Evolutionary conservation across 768 basidiomycete species (phyloP), one percentile per base, ranked within the genome.

Genomic region (Phlebiopsis flavidoalba): DNA sequence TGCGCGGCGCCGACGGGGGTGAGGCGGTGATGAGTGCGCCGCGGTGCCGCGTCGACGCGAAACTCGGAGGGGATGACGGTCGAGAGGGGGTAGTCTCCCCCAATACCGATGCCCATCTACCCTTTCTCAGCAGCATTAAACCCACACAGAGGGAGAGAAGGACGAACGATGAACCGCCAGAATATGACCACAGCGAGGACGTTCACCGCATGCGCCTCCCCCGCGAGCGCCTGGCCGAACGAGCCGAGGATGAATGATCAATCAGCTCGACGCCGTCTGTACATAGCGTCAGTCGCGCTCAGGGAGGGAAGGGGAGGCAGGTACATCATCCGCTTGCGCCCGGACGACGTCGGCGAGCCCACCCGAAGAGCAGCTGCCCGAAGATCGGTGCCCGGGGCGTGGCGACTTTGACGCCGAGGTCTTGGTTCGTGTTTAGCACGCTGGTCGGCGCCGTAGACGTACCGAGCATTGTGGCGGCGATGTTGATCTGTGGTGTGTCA

Each of bases 21-120:
- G 77, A 81, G 24, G 77, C 77, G 37, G 78, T 71, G 77, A 81
- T 79, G 71, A 81, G 75, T 36, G 79, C 65, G 31, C 80, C 80
- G 57, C 80, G 74, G 57, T 76, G 78, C 22, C 75, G 67, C 26
- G 71, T 72, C 8, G 77, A 73, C 14, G 80, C 75, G 65, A 81
- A n/a, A 81, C 63, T 81, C 80, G 37, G 71, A 78, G 22, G 78
- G 73, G 66, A 81, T 80, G 62, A 78, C 73, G 17, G 79, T 75
- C 2, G 75, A 76, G 7, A 80, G 65, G 24, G 79, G 80, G 65
- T 80, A 80, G 58, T 35, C 58, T 1, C 58, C 58, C 2, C 58
- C 48, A 10, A 59, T 59, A 1, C 58, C 58, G 14, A 43, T 19
- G 5, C 58, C 58, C 58, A 59, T 59, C 52, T 52, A 26, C 40